These are phyloP conservation scores for Plasmodium vivax DNA, from an alignment of 169 alveolate species.

Conservation along the genomic window DNA sequence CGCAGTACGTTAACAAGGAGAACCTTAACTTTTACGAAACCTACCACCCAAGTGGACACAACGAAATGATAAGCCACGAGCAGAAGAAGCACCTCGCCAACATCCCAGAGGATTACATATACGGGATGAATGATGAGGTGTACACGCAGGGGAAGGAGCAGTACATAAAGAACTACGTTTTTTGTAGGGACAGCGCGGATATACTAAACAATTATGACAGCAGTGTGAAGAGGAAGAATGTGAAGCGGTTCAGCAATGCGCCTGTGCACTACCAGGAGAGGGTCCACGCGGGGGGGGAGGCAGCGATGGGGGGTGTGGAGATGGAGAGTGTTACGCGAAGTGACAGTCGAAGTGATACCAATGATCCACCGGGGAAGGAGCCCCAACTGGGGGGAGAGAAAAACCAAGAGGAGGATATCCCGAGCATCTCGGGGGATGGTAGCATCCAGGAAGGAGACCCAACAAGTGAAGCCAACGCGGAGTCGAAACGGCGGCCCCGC, in stretches of 20 bases:
- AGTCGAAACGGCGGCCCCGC: not conserved
- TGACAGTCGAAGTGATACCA: not conserved
- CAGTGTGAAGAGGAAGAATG: slow-evolving; percentile 28
- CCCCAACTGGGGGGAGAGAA: not conserved
- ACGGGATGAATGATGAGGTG: slow-evolving; percentile 73
- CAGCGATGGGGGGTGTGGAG: not conserved
- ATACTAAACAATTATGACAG: slow-evolving; percentile 56
- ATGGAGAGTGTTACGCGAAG: not conserved
- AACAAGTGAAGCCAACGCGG: slow-evolving; percentile 35
- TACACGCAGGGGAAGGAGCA: slow-evolving; percentile 67
- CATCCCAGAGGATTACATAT: slow-evolving; percentile 66
- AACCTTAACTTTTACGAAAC: slow-evolving; percentile 26
- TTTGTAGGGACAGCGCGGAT: slow-evolving; percentile 11
- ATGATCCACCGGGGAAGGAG: not conserved
- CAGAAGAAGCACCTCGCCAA: slow-evolving; percentile 28
- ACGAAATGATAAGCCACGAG: slow-evolving; percentile 31
- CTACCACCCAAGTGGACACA: slow-evolving; percentile 26
- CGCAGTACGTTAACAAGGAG: slow-evolving; percentile 48
- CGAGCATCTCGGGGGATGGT: not conserved
- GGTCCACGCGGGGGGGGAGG: not conserved
- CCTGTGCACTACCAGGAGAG: slow-evolving; percentile 59
- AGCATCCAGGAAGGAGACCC: slow-evolving; percentile 23
- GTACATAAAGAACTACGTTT: slow-evolving; percentile 53
- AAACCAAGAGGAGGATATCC: not conserved
- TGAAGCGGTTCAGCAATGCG: slow-evolving; percentile 25